Base-by-base conservation (phyloP, 805 yeast genomes). In the Scheffersomyces amazonensis region DNA sequence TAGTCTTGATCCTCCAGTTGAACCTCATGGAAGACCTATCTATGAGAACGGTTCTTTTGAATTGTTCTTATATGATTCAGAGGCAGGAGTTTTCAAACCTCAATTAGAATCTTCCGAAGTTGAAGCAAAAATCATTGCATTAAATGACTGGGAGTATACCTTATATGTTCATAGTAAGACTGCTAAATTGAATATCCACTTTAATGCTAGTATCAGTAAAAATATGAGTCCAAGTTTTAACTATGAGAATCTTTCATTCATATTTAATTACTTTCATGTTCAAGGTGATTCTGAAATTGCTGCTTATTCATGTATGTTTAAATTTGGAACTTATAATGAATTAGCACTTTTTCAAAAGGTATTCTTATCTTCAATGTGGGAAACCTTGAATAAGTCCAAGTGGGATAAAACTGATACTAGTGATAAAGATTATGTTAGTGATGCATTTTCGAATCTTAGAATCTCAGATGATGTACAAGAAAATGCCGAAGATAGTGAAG, bases 191-290 rank as follows among this genome's bases (percentile, higher is more conserved):
- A 13, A 16, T 8, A 13, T 5, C 15, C 30, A 27, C 10, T 27
- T 27, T 10, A 44, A 40, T 16, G 41, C 47, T 7, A 3, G 35
- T 4, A 35, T 64, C 3, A 54, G 66, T 9, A 69, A 76, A 10
- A 69, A 71, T 20, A 63, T 87, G 60, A 80, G 75, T 51, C 87
- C 93, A 2, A 69, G 75, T n/a, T 81, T 86, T 54, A 79, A 81
- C 52, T 71, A 67, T 43, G 79, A 73, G 10, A 56, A 73, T 22
- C 46, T 58, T 11, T 71, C 86, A 1, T 83, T 88, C 47, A 73
- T 83, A 11, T 88, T 87, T 71, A 83, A 85, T 54, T 71, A 76
- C 44, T 63, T 60, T 19, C 25, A 34, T 5, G 33, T 35, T 8
- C 25, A 31, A 13, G 34, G 28, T 2, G 42, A 40, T 15, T 23